Evolutionary conservation across 164 flowering plant genomes (phyloP).

Genomic region (Tetrastigma voinierianum): DNA sequence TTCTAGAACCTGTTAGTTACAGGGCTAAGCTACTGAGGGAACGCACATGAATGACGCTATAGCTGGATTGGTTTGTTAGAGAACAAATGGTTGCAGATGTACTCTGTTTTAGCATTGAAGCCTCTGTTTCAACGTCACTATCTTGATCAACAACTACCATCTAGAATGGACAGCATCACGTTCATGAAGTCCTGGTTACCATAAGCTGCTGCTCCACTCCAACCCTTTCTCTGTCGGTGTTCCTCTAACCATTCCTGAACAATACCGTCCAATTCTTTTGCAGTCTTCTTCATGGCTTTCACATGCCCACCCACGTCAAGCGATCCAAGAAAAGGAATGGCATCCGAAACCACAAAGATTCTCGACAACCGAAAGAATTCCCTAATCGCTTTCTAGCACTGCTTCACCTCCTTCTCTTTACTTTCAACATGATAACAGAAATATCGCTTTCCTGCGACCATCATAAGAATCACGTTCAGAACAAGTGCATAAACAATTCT

Average conservation of each 20-base stretch:
- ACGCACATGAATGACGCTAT: no score
- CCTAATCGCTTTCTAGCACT: constrained; percentile 16
- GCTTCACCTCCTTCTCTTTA: constrained; percentile 14
- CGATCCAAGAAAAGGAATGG: constrained; percentile 28
- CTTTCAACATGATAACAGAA: not conserved
- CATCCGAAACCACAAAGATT: constrained; percentile 25
- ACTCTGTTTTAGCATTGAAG: no score
- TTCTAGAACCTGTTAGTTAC: no score
- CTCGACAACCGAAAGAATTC: constrained; percentile 19
- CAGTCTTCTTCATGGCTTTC: constrained; percentile 32
- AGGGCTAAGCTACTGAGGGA: no score
- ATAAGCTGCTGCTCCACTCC: not conserved
- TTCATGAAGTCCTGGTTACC: constrained; percentile 29
- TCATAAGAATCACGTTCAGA: constrained; percentile 23
- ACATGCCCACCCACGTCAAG: constrained; percentile 35
- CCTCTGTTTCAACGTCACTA: constrained; percentile 17
- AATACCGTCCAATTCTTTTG: constrained; percentile 23
- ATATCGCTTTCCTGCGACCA: constrained; percentile 31
- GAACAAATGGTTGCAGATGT: no score
- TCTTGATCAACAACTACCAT: constrained; percentile 4
- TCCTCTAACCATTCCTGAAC: constrained; percentile 30
- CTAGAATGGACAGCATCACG: constrained; percentile 16
- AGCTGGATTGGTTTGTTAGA: no score
- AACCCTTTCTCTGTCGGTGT: constrained; percentile 12
- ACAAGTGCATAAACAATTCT: constrained; percentile 23